Conservation (phyloP, 257 asterid species). For the Parsonsia alboflavescens region DNA sequence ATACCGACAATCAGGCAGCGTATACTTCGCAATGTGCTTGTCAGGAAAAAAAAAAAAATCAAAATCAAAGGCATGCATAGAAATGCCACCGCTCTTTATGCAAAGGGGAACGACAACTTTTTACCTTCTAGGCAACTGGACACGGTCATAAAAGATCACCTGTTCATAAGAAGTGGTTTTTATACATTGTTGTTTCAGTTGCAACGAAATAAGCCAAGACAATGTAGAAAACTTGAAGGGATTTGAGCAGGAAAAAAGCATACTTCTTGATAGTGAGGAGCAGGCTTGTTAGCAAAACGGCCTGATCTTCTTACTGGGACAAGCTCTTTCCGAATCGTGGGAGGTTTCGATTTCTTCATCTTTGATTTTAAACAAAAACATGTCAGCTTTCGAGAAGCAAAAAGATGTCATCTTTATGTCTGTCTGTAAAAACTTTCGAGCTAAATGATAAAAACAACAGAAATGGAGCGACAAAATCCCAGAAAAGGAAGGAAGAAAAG, state of each 20-base stretch:
- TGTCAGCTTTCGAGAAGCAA: background rate
- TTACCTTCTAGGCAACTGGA: slow-evolving; percentile 71
- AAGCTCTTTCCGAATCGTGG: slow-evolving; percentile 55
- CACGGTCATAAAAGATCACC: slow-evolving; percentile 58
- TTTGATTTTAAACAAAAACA: slow-evolving; percentile 18
- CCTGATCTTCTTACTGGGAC: slow-evolving; percentile 76
- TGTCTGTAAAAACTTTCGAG: too few relatives aligned
- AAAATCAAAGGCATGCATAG: background rate
- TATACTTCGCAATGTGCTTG: background rate
- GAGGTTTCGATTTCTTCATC: slow-evolving; percentile 70
- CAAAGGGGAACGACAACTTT: background rate
- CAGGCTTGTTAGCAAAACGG: slow-evolving; percentile 53
- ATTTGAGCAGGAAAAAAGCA: background rate
- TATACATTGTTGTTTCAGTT: background rate
- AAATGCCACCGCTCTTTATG: too few relatives aligned
- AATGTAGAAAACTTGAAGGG: background rate
- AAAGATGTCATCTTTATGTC: background rate
- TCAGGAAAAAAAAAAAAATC: background rate
- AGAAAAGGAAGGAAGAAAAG: slow-evolving; percentile 8
- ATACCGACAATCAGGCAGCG: background rate
- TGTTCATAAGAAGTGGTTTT: slow-evolving; percentile 22
- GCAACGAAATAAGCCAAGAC: background rate
- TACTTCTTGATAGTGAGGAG: slow-evolving; percentile 69
- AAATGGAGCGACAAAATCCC: too few relatives aligned
- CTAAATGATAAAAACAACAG: too few relatives aligned